These are phyloP conservation scores for Aspergillus olivimuriae DNA, from an alignment of 495 filamentous ascomycete species.

Conservation along the genomic window DNA sequence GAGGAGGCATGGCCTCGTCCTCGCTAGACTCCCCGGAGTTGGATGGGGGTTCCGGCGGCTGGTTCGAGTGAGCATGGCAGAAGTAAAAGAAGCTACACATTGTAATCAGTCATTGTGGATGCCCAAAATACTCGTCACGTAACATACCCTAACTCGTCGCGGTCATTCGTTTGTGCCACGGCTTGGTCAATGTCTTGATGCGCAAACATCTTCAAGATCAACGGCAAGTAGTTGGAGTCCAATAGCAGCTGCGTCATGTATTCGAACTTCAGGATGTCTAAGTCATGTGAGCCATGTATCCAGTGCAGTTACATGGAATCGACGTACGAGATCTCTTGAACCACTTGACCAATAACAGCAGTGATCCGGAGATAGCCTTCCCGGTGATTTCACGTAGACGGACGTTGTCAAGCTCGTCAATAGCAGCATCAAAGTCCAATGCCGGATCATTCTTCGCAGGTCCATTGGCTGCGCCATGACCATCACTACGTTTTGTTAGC, in stretches of 20 bases:
- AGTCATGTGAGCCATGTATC: constrained; percentile 13
- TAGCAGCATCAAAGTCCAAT: constrained; percentile 30
- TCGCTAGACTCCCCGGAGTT: constrained; percentile 34
- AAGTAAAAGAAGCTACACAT: constrained; percentile 90
- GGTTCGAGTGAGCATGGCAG: constrained; percentile 57
- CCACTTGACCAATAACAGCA: constrained; percentile 89
- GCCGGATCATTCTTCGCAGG: constrained; percentile 22
- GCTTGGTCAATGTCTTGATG: constrained; percentile 85
- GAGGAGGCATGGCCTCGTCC: constrained; percentile 80
- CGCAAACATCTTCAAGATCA: constrained; percentile 87
- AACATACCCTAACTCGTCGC: constrained; percentile 70
- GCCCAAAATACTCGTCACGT: neutral
- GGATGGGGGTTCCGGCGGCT: constrained; percentile 25
- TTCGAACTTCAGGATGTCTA: constrained; percentile 92
- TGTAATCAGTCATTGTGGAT: constrained; percentile 13
- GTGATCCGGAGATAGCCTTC: constrained; percentile 82
- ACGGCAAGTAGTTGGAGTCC: constrained; percentile 87
- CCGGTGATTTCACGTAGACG: constrained; percentile 77
- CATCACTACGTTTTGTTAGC: constrained; percentile 22
- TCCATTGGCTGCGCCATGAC: constrained; percentile 27
- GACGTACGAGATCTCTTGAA: constrained; percentile 87
- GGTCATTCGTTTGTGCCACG: constrained; percentile 79
- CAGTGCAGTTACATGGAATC: neutral
- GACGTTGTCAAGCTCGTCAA: constrained; percentile 73
- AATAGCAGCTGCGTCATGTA: constrained; percentile 89